Evolutionary conservation across 2,329 filamentous ascomycete species (phyloP).

Genomic region (Whalleya microplaca): DNA sequence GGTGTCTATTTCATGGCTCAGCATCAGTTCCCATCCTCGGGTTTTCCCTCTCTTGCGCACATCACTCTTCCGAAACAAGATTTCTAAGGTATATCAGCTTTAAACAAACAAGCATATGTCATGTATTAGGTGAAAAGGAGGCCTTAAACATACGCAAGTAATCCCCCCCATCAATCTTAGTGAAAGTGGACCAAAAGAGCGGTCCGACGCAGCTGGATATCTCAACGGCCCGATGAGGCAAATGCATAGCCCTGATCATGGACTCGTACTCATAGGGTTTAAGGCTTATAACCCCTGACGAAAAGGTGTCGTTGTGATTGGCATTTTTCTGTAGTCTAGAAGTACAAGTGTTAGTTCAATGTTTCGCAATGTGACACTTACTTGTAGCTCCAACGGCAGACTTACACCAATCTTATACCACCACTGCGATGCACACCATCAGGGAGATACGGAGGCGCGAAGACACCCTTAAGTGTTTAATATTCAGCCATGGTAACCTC

Average conservation of each 20-base stretch:
- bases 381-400: neutral
- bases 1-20: slow-evolving; percentile 36
- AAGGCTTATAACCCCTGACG: slow-evolving; percentile 32
- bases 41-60: slow-evolving; percentile 35
- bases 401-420: slow-evolving; percentile 21
- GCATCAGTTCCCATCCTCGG: slow-evolving; percentile 40
- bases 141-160: slow-evolving; percentile 31
- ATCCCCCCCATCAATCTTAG: slow-evolving; percentile 28
- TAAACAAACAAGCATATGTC: too few species aligned
- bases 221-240: slow-evolving; percentile 36
- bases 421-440: neutral
- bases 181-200: slow-evolving; percentile 40
- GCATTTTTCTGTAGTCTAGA: slow-evolving; percentile 22
- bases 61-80: slow-evolving; percentile 42
- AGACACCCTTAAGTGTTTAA: slow-evolving; percentile 10
- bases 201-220: slow-evolving; percentile 38
- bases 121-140: too few species aligned
- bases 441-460: slow-evolving; percentile 2
- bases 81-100: slow-evolving; percentile 22
- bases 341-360: neutral
- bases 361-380: neutral
- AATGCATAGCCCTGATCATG: slow-evolving; percentile 34
- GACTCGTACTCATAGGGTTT: slow-evolving; percentile 24
- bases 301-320: slow-evolving; percentile 33
- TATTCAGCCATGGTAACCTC: too few species aligned